Evolutionary conservation across 176 grass and related monocot species (phyloP).

Genomic region (Triticum turgidum): DNA sequence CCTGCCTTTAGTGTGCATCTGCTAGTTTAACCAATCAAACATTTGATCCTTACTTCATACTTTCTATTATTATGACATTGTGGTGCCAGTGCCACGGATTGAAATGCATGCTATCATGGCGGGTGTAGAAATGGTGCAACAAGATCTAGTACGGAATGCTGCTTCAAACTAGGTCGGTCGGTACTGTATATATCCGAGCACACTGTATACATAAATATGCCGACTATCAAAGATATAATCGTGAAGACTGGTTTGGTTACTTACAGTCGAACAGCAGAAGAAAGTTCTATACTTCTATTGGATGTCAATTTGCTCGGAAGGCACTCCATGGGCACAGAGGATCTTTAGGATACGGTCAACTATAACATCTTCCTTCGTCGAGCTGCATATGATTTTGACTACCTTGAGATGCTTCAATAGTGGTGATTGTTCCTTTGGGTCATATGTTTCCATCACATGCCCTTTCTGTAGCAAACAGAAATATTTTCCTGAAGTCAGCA

Average conservation of each 20-base stretch:
- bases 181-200: neutral
- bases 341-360: neutral
- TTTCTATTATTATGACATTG: neutral
- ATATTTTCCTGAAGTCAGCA: neutral
- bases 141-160: neutral
- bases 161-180: neutral
- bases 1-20: neutral
- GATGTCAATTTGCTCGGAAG: neutral
- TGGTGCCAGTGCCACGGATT: neutral
- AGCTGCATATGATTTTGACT: neutral
- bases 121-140: neutral
- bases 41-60: neutral
- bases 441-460: neutral
- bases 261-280: neutral
- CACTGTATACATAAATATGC: neutral
- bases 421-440: neutral
- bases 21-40: neutral
- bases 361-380: neutral
- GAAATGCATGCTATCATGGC: neutral
- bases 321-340: neutral
- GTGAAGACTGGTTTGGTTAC: neutral
- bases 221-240: neutral
- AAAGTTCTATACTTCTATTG: neutral
- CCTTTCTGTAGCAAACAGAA: neutral
- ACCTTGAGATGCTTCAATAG: neutral